phyloP scores from a whole-genome alignment of 306 rosid genomes.

The Prunus salicina region DNA sequence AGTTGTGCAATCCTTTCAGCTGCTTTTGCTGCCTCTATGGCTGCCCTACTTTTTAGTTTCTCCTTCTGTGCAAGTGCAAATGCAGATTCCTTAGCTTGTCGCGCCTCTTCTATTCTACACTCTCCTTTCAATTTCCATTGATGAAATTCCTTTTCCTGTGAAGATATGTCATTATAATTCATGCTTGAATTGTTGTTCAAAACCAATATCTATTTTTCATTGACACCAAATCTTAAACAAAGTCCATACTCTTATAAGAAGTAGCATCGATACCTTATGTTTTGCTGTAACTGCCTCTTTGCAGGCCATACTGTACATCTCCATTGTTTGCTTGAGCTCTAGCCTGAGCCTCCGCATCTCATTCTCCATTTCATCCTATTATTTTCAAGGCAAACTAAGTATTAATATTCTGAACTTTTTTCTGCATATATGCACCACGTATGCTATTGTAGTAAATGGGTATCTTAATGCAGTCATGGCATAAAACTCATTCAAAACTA shows the following conservation, averaged over 20 bases:
- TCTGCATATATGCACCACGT: not conserved
- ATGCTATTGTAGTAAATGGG: not conserved
- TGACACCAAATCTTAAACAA: not conserved
- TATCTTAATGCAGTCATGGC: not conserved
- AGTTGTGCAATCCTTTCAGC: conserved; percentile 47
- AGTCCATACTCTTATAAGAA: not conserved
- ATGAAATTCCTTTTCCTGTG: conserved; percentile 63
- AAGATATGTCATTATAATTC: not conserved
- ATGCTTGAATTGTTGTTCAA: not conserved
- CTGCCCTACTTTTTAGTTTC: conserved; percentile 47
- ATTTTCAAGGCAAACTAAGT: conserved; percentile 7
- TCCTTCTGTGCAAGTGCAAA: conserved; percentile 58
- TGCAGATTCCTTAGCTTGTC: conserved; percentile 56
- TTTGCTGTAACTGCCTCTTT: conserved; percentile 68
- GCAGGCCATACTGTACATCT: conserved; percentile 86
- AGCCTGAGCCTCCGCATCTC: conserved; percentile 80
- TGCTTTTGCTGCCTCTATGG: conserved; percentile 67
- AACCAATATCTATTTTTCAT: not conserved
- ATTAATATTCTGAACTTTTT: not conserved
- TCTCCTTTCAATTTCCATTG: conserved; percentile 68
- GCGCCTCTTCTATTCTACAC: conserved; percentile 47
- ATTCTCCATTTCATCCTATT: conserved; percentile 71
- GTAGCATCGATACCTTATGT: conserved; percentile 45
- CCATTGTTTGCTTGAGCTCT: conserved; percentile 90
- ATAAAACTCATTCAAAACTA: not conserved